A percentile compares a stretch with the other conserved stretches of the same genome.
Conservation (phyloP, 2,329 filamentous ascomycete species). For the Diaporthe helianthi region DNA sequence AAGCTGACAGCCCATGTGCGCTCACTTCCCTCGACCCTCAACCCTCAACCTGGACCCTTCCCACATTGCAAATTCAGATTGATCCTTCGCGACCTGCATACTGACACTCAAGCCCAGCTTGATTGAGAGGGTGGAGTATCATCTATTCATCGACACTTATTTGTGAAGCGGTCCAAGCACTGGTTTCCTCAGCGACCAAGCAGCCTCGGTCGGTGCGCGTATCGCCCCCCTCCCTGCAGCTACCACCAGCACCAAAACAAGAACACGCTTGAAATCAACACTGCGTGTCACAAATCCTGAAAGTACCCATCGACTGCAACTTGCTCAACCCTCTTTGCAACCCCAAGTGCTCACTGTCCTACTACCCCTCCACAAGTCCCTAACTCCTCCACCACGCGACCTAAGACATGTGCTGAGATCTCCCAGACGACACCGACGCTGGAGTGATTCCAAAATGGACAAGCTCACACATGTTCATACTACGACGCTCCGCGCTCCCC, state of each 20-base stretch:
- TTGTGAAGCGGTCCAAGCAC: constrained; percentile 22
- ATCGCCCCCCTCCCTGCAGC: constrained; percentile 3
- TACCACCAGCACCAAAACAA: constrained; percentile 17
- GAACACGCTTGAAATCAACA: neutral
- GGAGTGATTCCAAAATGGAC: constrained; percentile 26
- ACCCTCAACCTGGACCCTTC: neutral
- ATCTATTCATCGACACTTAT: constrained; percentile 31
- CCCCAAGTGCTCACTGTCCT: constrained; percentile 1
- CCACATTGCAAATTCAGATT: neutral
- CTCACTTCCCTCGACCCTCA: neutral
- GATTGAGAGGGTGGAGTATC: constrained; percentile 10
- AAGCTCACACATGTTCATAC: constrained; percentile 19
- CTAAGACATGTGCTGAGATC: constrained; percentile 28
- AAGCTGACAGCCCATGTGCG: neutral
- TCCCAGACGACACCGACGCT: neutral
- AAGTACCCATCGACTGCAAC: neutral
- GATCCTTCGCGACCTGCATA: neutral
- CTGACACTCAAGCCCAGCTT: neutral
- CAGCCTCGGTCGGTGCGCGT: neutral
- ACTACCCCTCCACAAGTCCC: neutral
- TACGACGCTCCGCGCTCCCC: constrained; percentile 18
- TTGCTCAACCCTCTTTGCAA: constrained; percentile 20
- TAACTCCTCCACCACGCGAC: neutral
- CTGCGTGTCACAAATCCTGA: neutral
- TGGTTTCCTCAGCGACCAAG: constrained; percentile 18